Evolutionary conservation across 2,329 filamentous ascomycete genomes (phyloP), one percentile per base, ranked within the genome.

Genomic region (Alternaria triticimaculans): DNA sequence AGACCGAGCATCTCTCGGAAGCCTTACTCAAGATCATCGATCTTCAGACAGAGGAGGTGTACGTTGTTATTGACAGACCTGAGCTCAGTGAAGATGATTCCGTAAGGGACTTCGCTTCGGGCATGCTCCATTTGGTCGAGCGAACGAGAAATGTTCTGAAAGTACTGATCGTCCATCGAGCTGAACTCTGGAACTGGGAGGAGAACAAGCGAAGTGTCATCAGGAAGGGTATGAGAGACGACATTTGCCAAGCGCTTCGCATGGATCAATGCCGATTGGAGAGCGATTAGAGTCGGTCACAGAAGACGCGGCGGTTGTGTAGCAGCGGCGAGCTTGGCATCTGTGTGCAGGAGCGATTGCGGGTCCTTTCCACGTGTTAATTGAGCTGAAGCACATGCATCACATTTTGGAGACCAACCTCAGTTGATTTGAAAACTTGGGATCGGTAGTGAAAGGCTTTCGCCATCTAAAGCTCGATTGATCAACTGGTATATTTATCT

Each of bases 401-500:
- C 30, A 53, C 49, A 21, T 33, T 23, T 37, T 11, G 49, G 49
- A 53, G 49, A 53, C 49, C 49, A 53, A 53, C 49, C 49, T 53
- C 23, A 21, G 49, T 53, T 53, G 49, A 53, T 10, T 53, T 37
- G 14, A 20, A 33, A 41, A 37, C 20, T 53, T 37, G 18, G 30
- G 37, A 21, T 37, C 14, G 28, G 12, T 37, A 10, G 26, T 33
- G 49, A 2, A 21, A 45, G 43, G 43, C 43, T 8, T 21, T 45
- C 10, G 43, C 18, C n/a, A 7, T 45, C 43, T 45, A 20, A 45
- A 20, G 49, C 28, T 53, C 30, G 28, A 37, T 53, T 53, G 30
- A 53, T 30, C 28, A 53, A 53, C 30, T 53, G 49, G 49, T 53
- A 53, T 53, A 53, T 53, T 53, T 53, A 53, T 53, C 30, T 53